A percentile compares a stretch with the other conserved stretches of the same genome.
Conservation (phyloP, 495 filamentous ascomycete species). For the Paragyromitra xinjiangensis region DNA sequence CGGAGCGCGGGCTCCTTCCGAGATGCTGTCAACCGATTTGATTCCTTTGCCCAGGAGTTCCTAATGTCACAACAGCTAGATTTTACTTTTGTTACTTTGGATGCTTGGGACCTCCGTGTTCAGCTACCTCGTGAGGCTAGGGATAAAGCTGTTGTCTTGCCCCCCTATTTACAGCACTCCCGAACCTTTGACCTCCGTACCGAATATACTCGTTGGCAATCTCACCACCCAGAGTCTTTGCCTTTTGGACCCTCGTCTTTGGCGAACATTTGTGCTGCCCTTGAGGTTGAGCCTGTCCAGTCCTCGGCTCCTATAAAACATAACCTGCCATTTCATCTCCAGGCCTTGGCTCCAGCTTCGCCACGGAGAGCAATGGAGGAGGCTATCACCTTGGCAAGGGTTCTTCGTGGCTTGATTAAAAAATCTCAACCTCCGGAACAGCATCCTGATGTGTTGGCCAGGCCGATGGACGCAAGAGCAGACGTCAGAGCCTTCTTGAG, state of each 20-base stretch:
- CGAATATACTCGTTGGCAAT: slow-evolving; percentile 98
- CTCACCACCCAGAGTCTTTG: slow-evolving; percentile 94
- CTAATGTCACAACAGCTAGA: slow-evolving; percentile 84
- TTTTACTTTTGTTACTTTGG: slow-evolving; percentile 97
- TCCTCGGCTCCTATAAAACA: slow-evolving; percentile 98
- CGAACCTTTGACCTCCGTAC: slow-evolving; percentile 95
- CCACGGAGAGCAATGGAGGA: slow-evolving; percentile 97
- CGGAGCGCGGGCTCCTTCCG: slow-evolving; percentile 95
- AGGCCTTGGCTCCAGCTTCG: slow-evolving; percentile 95
- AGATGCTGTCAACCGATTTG: slow-evolving; percentile 94
- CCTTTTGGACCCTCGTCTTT: slow-evolving; percentile 95
- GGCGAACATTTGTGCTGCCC: slow-evolving; percentile 94
- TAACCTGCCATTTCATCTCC: slow-evolving; percentile 96
- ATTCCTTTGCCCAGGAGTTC: slow-evolving; percentile 88
- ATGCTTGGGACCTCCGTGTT: slow-evolving; percentile 97
- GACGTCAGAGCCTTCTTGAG: slow-evolving; percentile 96
- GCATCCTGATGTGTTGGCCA: slow-evolving; percentile 87
- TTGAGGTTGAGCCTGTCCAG: slow-evolving; percentile 96
- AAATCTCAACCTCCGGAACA: slow-evolving; percentile 95
- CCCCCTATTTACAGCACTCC: slow-evolving; percentile 96
- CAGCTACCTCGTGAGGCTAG: slow-evolving; percentile 96
- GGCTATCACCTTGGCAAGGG: slow-evolving; percentile 89
- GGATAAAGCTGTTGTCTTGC: slow-evolving; percentile 95
- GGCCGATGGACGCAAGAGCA: slow-evolving; percentile 94
- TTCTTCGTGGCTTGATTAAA: slow-evolving; percentile 87